Evolutionary conservation across 345 rosid genomes (phyloP), one percentile per base, ranked within the genome.

Genomic region (Excoecaria agallocha): DNA sequence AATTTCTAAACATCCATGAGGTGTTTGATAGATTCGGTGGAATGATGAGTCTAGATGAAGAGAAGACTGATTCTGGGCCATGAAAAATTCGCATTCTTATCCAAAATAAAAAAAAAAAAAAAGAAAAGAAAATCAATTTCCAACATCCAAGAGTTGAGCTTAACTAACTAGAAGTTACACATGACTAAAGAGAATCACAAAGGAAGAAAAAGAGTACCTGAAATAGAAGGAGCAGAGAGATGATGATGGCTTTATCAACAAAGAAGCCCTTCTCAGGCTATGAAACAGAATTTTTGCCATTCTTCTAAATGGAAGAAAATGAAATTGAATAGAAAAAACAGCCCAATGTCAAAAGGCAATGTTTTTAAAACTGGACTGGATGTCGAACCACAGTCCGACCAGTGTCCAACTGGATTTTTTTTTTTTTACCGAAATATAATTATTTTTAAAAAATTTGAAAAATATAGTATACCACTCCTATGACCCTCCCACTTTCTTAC

Each of bases 1-100:
- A 84, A 55, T 77, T 77, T 82, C 94, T 84, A 43, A 43, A 84
- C 8, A 58, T 39, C 81, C 87, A 84, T 0, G 75, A 82, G 62
- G 83, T 67, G 60, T 75, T 74, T 37, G 17, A 38, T 3, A 66
- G 63, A 60, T 75, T 79, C 20, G 54, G 61, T 0, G 75, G 76
- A 77, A 48, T 17, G 12, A 67, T 59, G 67, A 64, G 71, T 35
- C 74, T 73, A 3, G 50, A 51, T 12, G 77, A 70, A 60, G 79
- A 46, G 52, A 66, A 56, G 67, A 57, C 2, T 30, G 85, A 13
- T 13, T 37, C 74, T 16, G 54, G 63, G 64, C 15, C 13, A 54
- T 46, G 37, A 38, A 72, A 30, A 20, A 76, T 54, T 52, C 74
- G 73, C 80, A 75, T 67, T 35, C 15, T 35, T 15, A 4, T 39